Conservation (phyloP, 352 stramenopile genomes). For the Phytophthora fragariaefolia region DNA sequence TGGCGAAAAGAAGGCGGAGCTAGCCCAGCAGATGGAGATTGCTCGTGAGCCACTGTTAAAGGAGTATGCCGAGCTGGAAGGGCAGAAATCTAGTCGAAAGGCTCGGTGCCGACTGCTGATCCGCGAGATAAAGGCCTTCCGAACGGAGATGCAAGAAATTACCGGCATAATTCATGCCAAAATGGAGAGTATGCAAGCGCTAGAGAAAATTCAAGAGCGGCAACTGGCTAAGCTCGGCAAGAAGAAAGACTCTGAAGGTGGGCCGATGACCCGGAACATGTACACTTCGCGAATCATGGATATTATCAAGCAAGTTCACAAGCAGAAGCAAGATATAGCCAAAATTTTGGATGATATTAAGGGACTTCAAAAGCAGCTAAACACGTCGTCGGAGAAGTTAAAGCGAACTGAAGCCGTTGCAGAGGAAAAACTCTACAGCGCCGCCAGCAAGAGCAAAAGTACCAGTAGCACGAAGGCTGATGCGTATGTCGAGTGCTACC, state of each 20-base stretch:
- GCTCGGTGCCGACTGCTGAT: conserved; percentile 63
- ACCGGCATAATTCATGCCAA: conserved; percentile 70
- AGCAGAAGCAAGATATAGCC: conserved; percentile 88
- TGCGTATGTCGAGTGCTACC: conserved; percentile 84
- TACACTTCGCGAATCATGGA: conserved; percentile 92
- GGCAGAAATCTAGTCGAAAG: conserved; percentile 60
- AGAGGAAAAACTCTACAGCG: conserved; percentile 85
- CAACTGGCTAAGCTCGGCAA: conserved; percentile 29
- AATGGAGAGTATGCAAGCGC: conserved; percentile 53
- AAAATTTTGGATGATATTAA: conserved; percentile 87
- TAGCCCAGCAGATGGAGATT: conserved; percentile 61
- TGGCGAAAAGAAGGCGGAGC: conserved; percentile 52
- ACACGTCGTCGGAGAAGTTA: conserved; percentile 77
- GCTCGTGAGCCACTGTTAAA: conserved; percentile 53
- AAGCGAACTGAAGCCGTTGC: conserved; percentile 84
- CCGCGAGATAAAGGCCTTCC: conserved; percentile 70
- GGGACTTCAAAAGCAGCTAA: conserved; percentile 80
- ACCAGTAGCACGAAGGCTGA: conserved; percentile 31
- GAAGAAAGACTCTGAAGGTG: conserved; percentile 23
- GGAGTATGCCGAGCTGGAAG: conserved; percentile 51
- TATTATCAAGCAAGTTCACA: conserved; percentile 91
- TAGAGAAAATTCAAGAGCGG: conserved; percentile 67
- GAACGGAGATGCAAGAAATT: conserved; percentile 72
- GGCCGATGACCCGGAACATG: conserved; percentile 64
- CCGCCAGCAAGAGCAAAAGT: conserved; percentile 49